Conservation (phyloP, 83 land plant species). For the Picea mariana region DNA sequence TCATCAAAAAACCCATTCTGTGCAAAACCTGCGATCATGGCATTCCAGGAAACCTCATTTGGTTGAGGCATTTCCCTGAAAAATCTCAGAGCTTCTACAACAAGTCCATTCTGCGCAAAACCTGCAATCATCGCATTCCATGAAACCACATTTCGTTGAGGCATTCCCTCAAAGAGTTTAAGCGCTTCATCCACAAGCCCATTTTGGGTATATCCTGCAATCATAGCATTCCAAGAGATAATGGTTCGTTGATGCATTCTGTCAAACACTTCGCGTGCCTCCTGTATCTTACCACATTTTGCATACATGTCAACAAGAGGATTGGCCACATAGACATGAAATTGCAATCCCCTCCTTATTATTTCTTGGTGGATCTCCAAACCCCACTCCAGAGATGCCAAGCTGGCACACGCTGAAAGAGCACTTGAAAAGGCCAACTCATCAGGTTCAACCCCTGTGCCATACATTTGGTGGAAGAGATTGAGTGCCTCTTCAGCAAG, state of each 20-base stretch:
- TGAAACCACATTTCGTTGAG: not conserved
- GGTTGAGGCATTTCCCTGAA: constrained; percentile 8
- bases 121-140: not conserved
- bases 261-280: constrained; percentile 7
- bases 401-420: constrained; percentile 11
- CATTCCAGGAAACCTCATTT: not conserved
- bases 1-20: constrained; percentile 13
- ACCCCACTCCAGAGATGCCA: constrained; percentile 5
- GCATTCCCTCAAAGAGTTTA: not conserved
- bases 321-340: not conserved
- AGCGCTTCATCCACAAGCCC: constrained; percentile 4
- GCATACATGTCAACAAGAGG: constrained; percentile 23
- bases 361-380: constrained; percentile 12
- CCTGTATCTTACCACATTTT: constrained; percentile 20
- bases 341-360: constrained; percentile 1
- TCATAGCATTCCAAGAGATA: constrained; percentile 4
- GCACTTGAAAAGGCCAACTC: not conserved
- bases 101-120: not conserved
- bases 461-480: constrained; percentile 34
- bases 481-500: not conserved
- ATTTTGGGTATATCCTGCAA: not conserved
- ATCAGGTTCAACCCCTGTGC: not conserved
- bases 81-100: not conserved
- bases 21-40: constrained; percentile 9
- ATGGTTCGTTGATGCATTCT: not conserved